Evolutionary conservation across 257 asterid species (phyloP).

Genomic region (Primulina eburnea): DNA sequence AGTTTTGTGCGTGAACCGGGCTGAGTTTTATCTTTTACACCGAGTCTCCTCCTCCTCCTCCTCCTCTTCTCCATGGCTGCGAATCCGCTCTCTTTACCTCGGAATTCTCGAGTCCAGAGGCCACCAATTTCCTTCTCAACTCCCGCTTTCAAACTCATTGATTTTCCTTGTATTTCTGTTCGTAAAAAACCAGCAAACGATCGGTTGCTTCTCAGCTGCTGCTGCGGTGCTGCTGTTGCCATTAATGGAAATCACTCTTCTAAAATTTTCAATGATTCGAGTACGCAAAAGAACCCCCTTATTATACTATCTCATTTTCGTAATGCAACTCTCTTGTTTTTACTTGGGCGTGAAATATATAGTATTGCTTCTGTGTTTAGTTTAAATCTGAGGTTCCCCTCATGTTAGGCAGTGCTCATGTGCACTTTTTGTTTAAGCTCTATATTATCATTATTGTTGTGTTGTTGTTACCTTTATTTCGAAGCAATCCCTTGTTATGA

Average conservation of each 20-base stretch:
- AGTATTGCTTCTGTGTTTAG: too few species aligned
- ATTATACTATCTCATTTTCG: too few species aligned
- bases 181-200: conserved; percentile 21
- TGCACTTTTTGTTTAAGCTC: too few species aligned
- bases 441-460: too few species aligned
- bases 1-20: background rate
- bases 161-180: conserved; percentile 12
- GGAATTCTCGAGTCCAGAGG: conserved; percentile 24
- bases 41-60: background rate
- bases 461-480: too few species aligned
- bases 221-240: conserved; percentile 34
- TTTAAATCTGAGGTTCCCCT: too few species aligned
- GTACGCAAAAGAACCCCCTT: conserved; percentile 26
- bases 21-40: background rate
- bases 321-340: background rate
- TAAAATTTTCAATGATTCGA: conserved; percentile 23
- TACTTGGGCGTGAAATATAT: too few species aligned
- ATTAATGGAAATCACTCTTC: conserved; percentile 29
- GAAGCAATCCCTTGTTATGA: background rate
- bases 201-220: conserved; percentile 34
- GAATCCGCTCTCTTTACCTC: conserved; percentile 25
- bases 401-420: too few species aligned
- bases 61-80: conserved; percentile 36
- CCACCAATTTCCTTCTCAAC: conserved; percentile 26
- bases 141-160: conserved; percentile 13